Evolutionary conservation across 306 rosid species (phyloP), one percentile per base, ranked within the genome.

Genomic region (cucumber (Cucumis sativus)): DNA sequence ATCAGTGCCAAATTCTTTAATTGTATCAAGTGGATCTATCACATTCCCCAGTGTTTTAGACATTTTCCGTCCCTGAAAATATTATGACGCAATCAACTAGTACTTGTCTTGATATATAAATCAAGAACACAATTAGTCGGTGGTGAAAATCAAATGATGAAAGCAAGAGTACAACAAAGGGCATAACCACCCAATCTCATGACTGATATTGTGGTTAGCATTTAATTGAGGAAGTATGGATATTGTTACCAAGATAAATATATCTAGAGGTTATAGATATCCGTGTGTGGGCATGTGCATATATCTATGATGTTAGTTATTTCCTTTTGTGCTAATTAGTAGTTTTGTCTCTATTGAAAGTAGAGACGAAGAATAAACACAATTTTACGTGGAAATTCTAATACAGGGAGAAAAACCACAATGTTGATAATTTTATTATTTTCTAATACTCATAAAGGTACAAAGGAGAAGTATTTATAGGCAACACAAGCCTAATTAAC

Each of bases 1-100:
- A 85, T 94, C 98, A 21, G 98, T 92, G 74, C 98, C 98, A 72
- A 83, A 94, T 63, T 94, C 98, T 79, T 86, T 89, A 84, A 94
- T 88, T 7, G 95, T 90, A 85, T 94, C 96, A 57, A 94, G 82
- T 59, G 98, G 98, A 76, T 94, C 97, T 47, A 92, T 84, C 64
- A 94, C 98, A 84, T 94, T 94, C 57, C 98, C 97, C 77, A 92
- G 79, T 35, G 97, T 86, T 87, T 94, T 94, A 18, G 98, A 94
- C 98, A 94, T 94, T 85, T 94, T 94, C 79, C 92, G 86, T 67
- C 98, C 98, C 97, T 92, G 90, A 77, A 88, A 87, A 18, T 60
- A 17, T 75, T 10, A 72, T 61, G 17, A 56, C 28, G 58, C 23
- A 77, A 33, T 33, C 20, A 63, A 39, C 72, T 65, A 8, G 66